Base-by-base conservation (phyloP, 2,329 filamentous ascomycete species). In the Monilinia fructicola region DNA sequence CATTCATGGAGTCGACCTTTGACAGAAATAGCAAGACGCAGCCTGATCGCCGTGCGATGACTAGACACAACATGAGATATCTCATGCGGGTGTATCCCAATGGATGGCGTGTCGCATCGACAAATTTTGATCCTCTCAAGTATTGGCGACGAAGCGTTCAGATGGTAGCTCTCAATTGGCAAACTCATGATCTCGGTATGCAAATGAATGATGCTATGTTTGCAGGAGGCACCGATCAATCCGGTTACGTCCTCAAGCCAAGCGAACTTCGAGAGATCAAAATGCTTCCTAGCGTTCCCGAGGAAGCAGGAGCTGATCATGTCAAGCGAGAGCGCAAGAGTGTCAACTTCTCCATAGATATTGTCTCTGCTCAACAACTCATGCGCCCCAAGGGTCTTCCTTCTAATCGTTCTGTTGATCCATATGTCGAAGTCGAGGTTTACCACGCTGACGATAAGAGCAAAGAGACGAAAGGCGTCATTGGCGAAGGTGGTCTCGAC, bases 171-270 rank as follows among this genome's bases (percentile, higher is more conserved):
- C 83, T 98, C 69, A 99, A 99, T 79, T 98, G 95, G 94, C 95
- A 99, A 79, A 98, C 93, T 0, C 97, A 96, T 75, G 95, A 98
- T 76, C 84, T 96, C 23, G 92, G 93, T 55, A 95, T 97, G 86
- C 94, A 98, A 76, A 85, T 98, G 77, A 98, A 98, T 77, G 91
- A 95, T 72, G 95, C 95, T 74, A 98, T 99, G 95, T 99, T 97
- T 76, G 90, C 93, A 56, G 91, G 92, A 67, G 92, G 92, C 54
- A 89, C 85, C 16, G 95, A 97, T 78, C 87, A 88, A 66, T 91
- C 91, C 3, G 95, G 95, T 54, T 99, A 98, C 74, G 93, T 98
- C 18, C 85, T 97, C 64, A 99, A 99, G 80, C 94, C 95, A 26
- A 85, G 88, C 46, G 91, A 93, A 75, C 87, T 97, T 69, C 90